phyloP scores from a whole-genome alignment of 2,329 filamentous ascomycete species.

The Cordyceps sp. region DNA sequence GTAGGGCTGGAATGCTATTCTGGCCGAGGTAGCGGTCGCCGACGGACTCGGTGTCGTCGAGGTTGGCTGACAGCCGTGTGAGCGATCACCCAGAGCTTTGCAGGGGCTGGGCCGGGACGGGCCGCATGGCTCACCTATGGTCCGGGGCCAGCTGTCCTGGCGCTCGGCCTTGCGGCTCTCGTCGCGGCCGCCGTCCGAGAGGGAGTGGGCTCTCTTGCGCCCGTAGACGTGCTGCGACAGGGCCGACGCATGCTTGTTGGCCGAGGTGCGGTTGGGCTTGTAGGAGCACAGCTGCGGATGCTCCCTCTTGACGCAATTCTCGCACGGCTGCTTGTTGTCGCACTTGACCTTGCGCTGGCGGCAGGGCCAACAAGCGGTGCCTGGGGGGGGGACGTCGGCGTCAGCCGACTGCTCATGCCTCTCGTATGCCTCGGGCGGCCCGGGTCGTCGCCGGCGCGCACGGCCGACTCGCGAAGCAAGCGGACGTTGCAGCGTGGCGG shows the following conservation, averaged over 20 bases:
- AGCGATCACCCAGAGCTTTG: constrained; percentile 3
- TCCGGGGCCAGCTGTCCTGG: constrained; percentile 24
- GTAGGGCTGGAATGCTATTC: constrained; percentile 50
- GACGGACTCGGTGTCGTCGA: constrained; percentile 38
- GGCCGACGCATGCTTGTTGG: constrained; percentile 16
- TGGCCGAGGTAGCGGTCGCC: constrained; percentile 46
- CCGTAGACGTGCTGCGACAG: constrained; percentile 8
- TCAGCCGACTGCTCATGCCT: background rate
- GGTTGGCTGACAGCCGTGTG: constrained; percentile 17
- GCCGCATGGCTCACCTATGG: constrained; percentile 17
- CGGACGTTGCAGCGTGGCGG: too few species aligned
- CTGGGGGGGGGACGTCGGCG: constrained; percentile 14
- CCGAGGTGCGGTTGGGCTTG: constrained; percentile 38
- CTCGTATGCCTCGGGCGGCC: too few species aligned
- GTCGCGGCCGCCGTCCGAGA: constrained; percentile 13
- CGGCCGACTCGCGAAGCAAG: too few species aligned
- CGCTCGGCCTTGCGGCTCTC: constrained; percentile 17
- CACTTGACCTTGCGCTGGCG: constrained; percentile 53
- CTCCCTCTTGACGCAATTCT: constrained; percentile 51
- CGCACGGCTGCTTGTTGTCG: constrained; percentile 51
- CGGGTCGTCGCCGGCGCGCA: background rate
- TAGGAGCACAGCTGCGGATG: constrained; percentile 50
- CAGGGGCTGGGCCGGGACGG: background rate
- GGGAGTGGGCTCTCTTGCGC: constrained; percentile 18
- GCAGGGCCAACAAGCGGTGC: constrained; percentile 51